Conservation (phyloP, 345 rosid genomes). For the Eutrema heterophyllum region DNA sequence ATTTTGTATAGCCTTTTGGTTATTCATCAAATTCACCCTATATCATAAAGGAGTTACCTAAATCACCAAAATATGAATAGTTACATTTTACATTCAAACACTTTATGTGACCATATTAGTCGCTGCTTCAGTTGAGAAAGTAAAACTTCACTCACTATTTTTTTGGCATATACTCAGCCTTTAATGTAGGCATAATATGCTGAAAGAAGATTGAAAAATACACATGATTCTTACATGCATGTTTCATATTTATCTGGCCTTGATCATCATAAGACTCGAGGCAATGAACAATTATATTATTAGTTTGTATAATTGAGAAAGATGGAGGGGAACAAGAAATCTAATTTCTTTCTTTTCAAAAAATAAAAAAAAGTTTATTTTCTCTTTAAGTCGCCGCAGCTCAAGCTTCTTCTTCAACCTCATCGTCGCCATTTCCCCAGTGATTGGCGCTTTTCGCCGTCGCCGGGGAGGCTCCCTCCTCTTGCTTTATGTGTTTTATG, state of each 20-base stretch:
- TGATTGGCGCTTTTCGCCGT: no score
- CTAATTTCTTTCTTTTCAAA: no score
- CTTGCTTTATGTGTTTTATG: no score
- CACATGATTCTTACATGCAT: not conserved
- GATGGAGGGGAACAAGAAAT: no score
- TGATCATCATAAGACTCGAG: not conserved
- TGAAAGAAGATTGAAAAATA: not conserved
- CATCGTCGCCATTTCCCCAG: no score
- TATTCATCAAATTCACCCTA: no score
- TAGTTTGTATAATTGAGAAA: not conserved
- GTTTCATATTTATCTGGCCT: not conserved
- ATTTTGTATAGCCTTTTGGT: no score
- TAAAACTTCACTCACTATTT: not conserved
- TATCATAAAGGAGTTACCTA: not conserved
- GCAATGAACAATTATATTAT: not conserved
- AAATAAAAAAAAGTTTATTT: no score
- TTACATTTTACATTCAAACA: not conserved
- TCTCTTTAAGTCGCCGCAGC: no score
- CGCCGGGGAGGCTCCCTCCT: no score
- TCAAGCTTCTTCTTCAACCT: no score
- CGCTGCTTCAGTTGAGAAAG: not conserved
- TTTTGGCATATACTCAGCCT: not conserved
- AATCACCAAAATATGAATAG: not conserved
- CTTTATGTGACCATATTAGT: not conserved
- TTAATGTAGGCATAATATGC: not conserved